Percentiles rank a stretch among this genome's conserved stretches.
Conservation (phyloP, 495 filamentous ascomycete genomes). For the Aspergillus nidulans region DNA sequence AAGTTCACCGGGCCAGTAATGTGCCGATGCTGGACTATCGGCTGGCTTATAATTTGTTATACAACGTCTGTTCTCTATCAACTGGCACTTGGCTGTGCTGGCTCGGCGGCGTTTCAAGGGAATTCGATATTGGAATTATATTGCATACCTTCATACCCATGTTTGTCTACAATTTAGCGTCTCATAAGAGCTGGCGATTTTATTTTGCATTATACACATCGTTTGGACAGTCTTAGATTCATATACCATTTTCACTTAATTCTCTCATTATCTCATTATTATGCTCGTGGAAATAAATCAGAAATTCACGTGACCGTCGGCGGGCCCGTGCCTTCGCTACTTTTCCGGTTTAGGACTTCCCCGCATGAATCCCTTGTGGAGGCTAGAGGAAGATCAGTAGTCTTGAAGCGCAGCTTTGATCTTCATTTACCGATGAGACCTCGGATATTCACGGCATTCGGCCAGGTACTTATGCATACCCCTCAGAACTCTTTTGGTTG, state of each 20-base stretch:
- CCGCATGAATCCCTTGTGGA: conserved; percentile 12
- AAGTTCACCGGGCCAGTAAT: conserved; percentile 30
- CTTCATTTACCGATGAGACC: conserved; percentile 13
- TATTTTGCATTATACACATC: neutral
- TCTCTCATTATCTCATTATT: too few species aligned
- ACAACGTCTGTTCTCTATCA: neutral
- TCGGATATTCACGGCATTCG: conserved; percentile 19
- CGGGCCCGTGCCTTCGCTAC: conserved; percentile 2
- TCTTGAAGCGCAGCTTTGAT: neutral
- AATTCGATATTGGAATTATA: conserved; percentile 5
- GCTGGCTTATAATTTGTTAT: neutral
- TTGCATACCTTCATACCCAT: conserved; percentile 14
- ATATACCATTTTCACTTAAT: neutral
- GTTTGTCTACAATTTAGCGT: conserved; percentile 11
- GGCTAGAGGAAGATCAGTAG: neutral
- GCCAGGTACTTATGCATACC: conserved; percentile 4
- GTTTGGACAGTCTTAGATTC: conserved; percentile 1
- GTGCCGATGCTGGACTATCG: conserved; percentile 1
- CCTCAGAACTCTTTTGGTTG: conserved; percentile 8
- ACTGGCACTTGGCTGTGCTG: conserved; percentile 2
- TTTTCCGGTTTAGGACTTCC: conserved; percentile 13
- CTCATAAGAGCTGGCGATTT: conserved; percentile 2
- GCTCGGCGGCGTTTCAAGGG: conserved; percentile 6
- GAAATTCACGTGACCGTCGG: conserved; percentile 9
- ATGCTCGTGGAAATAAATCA: too few species aligned